Evolutionary conservation across 2,329 filamentous ascomycete genomes (phyloP), one percentile per base, ranked within the genome.

Genomic region (Aspergillus sp.): DNA sequence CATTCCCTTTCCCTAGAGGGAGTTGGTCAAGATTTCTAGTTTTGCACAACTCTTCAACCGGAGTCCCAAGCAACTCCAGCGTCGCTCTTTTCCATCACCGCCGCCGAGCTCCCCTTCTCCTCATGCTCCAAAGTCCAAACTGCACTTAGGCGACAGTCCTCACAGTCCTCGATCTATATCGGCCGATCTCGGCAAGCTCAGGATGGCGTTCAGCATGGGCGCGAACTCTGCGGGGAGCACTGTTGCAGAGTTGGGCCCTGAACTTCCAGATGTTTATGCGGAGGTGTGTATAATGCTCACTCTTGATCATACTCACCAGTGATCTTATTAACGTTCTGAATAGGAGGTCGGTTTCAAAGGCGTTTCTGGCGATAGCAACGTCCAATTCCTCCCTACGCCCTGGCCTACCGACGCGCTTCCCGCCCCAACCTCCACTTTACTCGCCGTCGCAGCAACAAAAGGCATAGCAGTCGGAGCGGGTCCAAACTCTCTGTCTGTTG

Each of bases 381-480:
- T 98, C 65, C 90, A 88, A 71, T 79, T 90, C 23, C 79, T 98
- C 43, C 90, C 91, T 15, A 82, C 87, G 19, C 81, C 88, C 71
- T 98, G 93, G 93, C 85, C 89, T 41, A 68, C 75, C 60, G 80
- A 87, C 64, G 79, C 84, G 39, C 81, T 90, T 23, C 93, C 95
- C 33, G 81, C 89, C 2, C 81, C 90, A 4, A 91, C 89, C 45
- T 87, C 91, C 12, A 96, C 91, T 2, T 87, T 99, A 39, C 81
- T 99, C 61, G 90, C 89, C 70, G 84, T 98, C 64, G 92, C 93
- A 55, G 88, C 91, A 33, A 85, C 82, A 60, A 88, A 87, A 73
- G 91, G 91, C 41, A 82, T 99, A 21, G 81, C 97, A 55, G 93
- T 93, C 31, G 95, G 93, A 49, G 95, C 90, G 51, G 90, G 91